A percentile compares a stretch with the other conserved stretches of the same genome.
phyloP scores from a whole-genome alignment of 1,284 basidiomycete genomes.

The Somion occarium region DNA sequence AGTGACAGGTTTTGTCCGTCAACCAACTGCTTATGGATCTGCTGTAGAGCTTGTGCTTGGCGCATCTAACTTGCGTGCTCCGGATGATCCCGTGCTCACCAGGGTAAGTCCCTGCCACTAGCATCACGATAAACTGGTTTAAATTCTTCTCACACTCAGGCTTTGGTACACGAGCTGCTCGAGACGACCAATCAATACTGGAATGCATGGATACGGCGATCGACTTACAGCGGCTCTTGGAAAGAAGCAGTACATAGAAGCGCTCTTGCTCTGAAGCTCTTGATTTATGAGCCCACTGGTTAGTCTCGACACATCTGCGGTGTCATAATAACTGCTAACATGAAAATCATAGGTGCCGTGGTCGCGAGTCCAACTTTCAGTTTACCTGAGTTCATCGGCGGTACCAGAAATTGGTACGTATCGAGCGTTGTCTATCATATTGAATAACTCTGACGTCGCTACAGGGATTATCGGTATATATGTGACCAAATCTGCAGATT shows the following conservation, averaged over 20 bases:
- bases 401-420: constrained; percentile 86
- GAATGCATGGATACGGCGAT: constrained; percentile 79
- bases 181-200: constrained; percentile 80
- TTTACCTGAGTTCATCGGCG: constrained; percentile 86
- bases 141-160: constrained; percentile 23
- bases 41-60: constrained; percentile 41
- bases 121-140: constrained; percentile 5
- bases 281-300: constrained; percentile 83
- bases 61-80: constrained; percentile 44
- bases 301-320: constrained; percentile 15
- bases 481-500: neutral
- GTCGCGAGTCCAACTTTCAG: constrained; percentile 93
- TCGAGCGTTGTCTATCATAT: constrained; percentile 18
- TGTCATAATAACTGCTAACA: constrained; percentile 14
- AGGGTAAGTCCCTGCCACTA: constrained; percentile 34
- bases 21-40: neutral
- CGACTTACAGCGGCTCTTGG: constrained; percentile 89
- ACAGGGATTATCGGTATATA: constrained; percentile 68
- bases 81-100: constrained; percentile 61
- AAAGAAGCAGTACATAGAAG: constrained; percentile 87
- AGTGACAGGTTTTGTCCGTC: constrained; percentile 7
- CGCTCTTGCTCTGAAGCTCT: constrained; percentile 81
- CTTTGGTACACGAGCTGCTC: constrained; percentile 50
- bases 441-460: neutral
- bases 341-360: constrained; percentile 62